Base-by-base conservation (phyloP, 129 eudicot genomes). In the Flaveria ramosissima region DNA sequence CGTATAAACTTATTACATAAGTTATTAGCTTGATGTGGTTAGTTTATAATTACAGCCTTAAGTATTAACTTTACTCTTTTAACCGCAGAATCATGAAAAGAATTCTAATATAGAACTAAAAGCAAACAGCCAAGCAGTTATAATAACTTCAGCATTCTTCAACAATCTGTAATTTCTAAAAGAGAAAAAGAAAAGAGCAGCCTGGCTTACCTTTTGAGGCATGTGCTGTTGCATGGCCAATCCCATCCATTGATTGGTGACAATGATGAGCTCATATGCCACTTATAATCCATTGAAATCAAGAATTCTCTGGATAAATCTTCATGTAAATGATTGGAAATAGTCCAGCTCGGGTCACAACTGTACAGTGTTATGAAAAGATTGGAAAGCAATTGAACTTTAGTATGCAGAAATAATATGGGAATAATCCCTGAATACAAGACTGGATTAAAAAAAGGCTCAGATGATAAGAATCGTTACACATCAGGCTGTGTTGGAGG, bases 241-340 rank as follows among this genome's bases (percentile, higher is more conserved):
- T 57, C 16, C 42, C 65, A 71, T 55, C 75, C 84, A 59, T 72
- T 53, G 77, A 71, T 61, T 68, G 64, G 20, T 65, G 76, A 36
- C 68, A 66, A 75, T 86, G 75, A 86, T 82, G 86, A 67, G 59
- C 80, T 72, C 79, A 76, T 79, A 80, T 77, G 84, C 78, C 68
- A 73, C 68, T 71, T 68, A 78, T 61, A 74, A 77, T 67, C 76
- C 75, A 73, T 71, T 72, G 41, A 66, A 65, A 56, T 63, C 81
- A 77, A 76, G 70, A 42, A 72, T 60, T 72, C 64, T 39, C 66
- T 55, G 45, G 42, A 71, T 67, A 56, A 75, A 32, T 67, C 73
- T 78, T 80, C 68, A 15, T 81, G 76, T 79, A 63, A 79, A 21
- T 75, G 83, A 78, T 74, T 68, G 56, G 52, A 78, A 51, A 55